These are phyloP conservation scores for Chlorella ohadii DNA, from an alignment of 139 green algal genomes.

Conservation along the genomic window DNA sequence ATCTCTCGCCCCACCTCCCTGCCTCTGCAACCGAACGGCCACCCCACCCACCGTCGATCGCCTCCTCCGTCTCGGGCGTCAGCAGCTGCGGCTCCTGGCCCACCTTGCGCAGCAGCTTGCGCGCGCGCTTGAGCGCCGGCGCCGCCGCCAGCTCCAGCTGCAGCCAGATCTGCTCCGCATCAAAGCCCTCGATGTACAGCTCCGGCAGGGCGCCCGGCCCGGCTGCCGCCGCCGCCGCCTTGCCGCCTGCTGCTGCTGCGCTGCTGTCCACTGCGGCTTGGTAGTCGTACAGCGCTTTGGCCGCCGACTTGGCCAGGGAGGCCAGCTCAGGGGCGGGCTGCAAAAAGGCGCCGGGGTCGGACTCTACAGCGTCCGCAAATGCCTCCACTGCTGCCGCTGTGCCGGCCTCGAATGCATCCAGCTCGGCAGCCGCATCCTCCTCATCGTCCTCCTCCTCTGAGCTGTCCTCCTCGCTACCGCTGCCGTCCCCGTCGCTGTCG, in stretches of 20 bases:
- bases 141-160: conserved; percentile 64
- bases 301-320: conserved; percentile 54
- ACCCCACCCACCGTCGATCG: conserved; percentile 48
- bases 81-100: conserved; percentile 46
- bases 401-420: conserved; percentile 5
- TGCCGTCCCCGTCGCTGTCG: not conserved
- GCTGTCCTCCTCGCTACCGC: not conserved
- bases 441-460: conserved; percentile 4
- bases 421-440: not conserved
- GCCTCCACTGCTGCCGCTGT: not conserved
- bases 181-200: conserved; percentile 72
- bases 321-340: conserved; percentile 62
- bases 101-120: conserved; percentile 40
- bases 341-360: conserved; percentile 65
- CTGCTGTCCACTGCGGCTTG: not conserved
- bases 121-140: conserved; percentile 35
- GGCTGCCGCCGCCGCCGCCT: not conserved
- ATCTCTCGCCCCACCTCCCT: too few species aligned
- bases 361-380: conserved; percentile 2
- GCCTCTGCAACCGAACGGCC: too few species aligned
- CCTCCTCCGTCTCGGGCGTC: conserved; percentile 48
- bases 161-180: conserved; percentile 79
- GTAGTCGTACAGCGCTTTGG: conserved; percentile 59
- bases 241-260: not conserved
- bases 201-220: conserved; percentile 20